Evolutionary conservation across 257 asterid species (phyloP).

Genomic region (Solanum commersonii): DNA sequence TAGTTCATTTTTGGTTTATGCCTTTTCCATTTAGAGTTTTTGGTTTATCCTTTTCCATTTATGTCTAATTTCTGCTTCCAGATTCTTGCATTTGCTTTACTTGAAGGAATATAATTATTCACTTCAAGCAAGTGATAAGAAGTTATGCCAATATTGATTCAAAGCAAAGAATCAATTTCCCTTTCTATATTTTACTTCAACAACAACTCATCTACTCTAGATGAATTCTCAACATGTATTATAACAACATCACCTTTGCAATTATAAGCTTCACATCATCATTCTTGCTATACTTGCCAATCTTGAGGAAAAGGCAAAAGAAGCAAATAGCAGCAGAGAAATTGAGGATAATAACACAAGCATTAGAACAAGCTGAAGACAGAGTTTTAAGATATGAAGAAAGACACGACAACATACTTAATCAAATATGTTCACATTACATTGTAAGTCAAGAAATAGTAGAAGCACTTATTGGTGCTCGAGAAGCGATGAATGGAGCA

Average conservation of each 20-base stretch:
- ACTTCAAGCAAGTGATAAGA: background rate
- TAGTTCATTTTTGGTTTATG: background rate
- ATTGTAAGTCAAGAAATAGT: constrained; percentile 20
- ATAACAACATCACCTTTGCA: constrained; percentile 5
- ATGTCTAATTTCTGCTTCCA: too few species aligned
- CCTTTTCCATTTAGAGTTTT: too few species aligned
- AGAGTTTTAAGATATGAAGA: constrained; percentile 20
- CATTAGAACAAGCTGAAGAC: constrained; percentile 26
- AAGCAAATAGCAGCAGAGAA: constrained; percentile 8
- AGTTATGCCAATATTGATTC: background rate
- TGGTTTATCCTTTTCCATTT: too few species aligned
- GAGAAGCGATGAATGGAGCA: constrained; percentile 27
- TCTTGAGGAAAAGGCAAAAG: constrained; percentile 8
- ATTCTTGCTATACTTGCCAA: constrained; percentile 7
- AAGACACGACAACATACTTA: constrained; percentile 40
- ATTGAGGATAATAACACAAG: constrained; percentile 14
- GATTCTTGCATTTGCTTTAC: too few species aligned
- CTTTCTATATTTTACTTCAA: background rate
- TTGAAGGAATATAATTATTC: background rate
- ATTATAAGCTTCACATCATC: constrained; percentile 26
- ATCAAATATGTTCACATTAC: constrained; percentile 31
- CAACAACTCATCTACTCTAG: background rate
- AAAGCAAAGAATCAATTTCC: background rate
- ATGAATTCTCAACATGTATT: constrained; percentile 4
- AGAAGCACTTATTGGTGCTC: constrained; percentile 34